Percentiles rank a stretch among this genome's conserved stretches.
phyloP scores from a whole-genome alignment of 148 eudicot genomes.

The Rhododendron ferrugineum region DNA sequence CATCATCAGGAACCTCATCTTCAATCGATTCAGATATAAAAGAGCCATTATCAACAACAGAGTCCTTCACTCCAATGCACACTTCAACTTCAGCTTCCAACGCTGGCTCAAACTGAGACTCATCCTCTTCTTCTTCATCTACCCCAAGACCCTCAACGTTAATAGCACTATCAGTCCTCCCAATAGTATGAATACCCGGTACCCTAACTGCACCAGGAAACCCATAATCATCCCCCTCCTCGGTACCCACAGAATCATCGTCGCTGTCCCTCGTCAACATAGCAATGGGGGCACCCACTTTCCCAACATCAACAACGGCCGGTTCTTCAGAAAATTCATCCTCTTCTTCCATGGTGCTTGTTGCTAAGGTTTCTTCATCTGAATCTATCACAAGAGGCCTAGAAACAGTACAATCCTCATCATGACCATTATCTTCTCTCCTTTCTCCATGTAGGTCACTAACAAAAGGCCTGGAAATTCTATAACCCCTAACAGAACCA shows the following conservation, averaged over 20 bases:
- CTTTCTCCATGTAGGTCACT: not conserved
- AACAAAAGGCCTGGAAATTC: slow-evolving; percentile 19
- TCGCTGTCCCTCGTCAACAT: slow-evolving; percentile 37
- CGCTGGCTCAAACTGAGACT: slow-evolving; percentile 10
- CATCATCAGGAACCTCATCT: slow-evolving; percentile 5
- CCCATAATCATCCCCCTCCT: slow-evolving; percentile 21
- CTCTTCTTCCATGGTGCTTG: not conserved
- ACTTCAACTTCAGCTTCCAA: slow-evolving; percentile 13
- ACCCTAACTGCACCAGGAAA: slow-evolving; percentile 21
- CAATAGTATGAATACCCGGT: slow-evolving; percentile 16
- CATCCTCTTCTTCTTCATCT: slow-evolving; percentile 21
- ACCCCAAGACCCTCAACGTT: slow-evolving; percentile 20
- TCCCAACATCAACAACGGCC: slow-evolving; percentile 1
- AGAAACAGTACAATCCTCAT: not conserved
- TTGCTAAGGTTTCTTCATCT: slow-evolving; percentile 9
- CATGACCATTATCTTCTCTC: not conserved
- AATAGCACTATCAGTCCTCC: slow-evolving; percentile 18
- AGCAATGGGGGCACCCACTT: slow-evolving; percentile 28
- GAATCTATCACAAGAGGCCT: slow-evolving; percentile 7
- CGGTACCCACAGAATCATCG: slow-evolving; percentile 26
- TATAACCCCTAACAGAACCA: not conserved
- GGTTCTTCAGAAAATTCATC: not conserved
- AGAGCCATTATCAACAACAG: not conserved
- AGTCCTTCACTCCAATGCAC: not conserved
- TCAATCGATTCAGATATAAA: slow-evolving; percentile 1